Evolutionary conservation across 257 asterid genomes (phyloP).

Genomic region (Nicotiana sylvestris): DNA sequence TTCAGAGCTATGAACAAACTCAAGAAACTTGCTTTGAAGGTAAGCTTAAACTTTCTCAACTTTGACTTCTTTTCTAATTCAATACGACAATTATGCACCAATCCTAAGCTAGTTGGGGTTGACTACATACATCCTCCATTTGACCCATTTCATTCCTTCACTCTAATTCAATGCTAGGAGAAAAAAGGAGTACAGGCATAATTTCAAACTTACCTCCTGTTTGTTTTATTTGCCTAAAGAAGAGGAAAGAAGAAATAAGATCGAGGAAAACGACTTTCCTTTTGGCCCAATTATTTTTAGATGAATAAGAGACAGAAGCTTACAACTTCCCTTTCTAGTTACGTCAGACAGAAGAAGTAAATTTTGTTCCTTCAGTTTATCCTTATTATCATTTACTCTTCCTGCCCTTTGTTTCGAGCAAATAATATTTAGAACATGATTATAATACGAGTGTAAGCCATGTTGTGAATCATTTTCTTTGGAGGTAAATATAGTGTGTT

Average conservation of each 20-base stretch:
- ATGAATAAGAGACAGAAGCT: neutral
- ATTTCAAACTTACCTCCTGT: neutral
- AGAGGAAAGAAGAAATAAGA: neutral
- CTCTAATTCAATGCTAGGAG: neutral
- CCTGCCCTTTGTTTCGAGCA: neutral
- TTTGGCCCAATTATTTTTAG: neutral
- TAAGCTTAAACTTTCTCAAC: conserved; percentile 6
- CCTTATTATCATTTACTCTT: neutral
- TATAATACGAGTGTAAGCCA: neutral
- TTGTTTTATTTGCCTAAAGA: conserved; percentile 1
- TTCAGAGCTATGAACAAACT: conserved; percentile 92
- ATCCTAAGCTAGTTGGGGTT: neutral
- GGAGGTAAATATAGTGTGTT: neutral
- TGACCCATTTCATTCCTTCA: neutral
- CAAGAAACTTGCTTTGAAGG: conserved; percentile 81
- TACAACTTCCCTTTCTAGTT: neutral
- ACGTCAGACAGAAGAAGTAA: neutral
- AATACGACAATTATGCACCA: neutral
- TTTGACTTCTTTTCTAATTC: neutral
- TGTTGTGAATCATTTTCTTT: neutral
- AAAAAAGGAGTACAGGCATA: neutral
- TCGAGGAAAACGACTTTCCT: neutral
- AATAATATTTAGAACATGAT: neutral
- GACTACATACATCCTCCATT: neutral
- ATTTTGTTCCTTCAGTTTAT: neutral